A percentile compares a stretch with the other conserved stretches of the same genome.
phyloP scores from a whole-genome alignment of 345 rosid species.

The Reutealis trisperma region DNA sequence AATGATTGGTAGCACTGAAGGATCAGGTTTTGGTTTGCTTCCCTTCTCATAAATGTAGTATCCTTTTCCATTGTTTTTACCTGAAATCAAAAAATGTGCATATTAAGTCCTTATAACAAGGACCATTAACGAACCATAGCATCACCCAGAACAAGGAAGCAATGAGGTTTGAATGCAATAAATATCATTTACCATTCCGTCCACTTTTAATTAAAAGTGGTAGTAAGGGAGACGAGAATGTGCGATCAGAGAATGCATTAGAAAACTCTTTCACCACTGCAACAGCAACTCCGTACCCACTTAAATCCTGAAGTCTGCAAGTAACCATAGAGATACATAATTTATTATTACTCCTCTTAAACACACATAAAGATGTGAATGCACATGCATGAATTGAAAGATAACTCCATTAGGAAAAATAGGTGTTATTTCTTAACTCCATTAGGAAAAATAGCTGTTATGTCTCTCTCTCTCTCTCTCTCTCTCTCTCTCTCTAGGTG shows the following conservation, averaged over 20 bases:
- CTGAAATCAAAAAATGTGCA: conserved; percentile 37
- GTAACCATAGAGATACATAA: conserved; percentile 16
- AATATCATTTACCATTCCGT: conserved; percentile 60
- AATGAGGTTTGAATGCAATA: conserved; percentile 12
- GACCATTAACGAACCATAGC: neutral
- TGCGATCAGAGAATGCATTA: conserved; percentile 65
- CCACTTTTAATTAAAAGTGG: conserved; percentile 75
- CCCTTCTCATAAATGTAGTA: conserved; percentile 82
- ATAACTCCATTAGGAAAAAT: neutral
- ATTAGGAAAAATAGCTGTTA: neutral
- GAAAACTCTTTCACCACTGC: conserved; percentile 64
- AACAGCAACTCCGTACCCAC: conserved; percentile 80
- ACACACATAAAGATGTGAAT: neutral
- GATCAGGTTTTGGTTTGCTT: conserved; percentile 82
- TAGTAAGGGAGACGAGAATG: conserved; percentile 58
- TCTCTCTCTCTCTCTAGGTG: no score
- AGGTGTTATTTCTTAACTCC: neutral
- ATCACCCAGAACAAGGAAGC: neutral
- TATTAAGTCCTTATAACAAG: neutral
- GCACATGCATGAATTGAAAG: neutral
- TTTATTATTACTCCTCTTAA: neutral
- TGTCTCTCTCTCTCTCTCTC: no score
- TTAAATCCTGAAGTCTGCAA: conserved; percentile 84
- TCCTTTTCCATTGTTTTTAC: conserved; percentile 88
- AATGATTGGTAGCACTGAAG: conserved; percentile 64